Percentiles rank a stretch among this genome's conserved stretches.
These are phyloP conservation scores for Colletotrichum navitas DNA, from an alignment of 2,329 filamentous ascomycete species.

Conservation along the genomic window DNA sequence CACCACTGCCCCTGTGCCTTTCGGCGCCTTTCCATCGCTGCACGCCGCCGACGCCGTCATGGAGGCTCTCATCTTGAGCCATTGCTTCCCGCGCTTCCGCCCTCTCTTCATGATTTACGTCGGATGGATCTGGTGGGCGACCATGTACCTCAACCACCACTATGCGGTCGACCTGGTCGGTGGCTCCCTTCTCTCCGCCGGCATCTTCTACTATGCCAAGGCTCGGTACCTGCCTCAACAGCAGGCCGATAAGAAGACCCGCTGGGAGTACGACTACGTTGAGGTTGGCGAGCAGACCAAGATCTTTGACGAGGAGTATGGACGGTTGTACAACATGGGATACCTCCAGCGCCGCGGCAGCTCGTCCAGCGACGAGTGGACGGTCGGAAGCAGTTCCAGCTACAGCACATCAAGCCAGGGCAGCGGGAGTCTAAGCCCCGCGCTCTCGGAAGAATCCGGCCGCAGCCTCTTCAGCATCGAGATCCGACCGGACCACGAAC, in stretches of 20 bases:
- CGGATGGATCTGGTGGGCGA: conserved; percentile 97
- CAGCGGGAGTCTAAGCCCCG: conserved; percentile 59
- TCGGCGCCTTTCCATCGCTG: conserved; percentile 93
- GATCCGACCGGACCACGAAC: conserved; percentile 55
- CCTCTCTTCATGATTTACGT: conserved; percentile 86
- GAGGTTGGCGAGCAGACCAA: conserved; percentile 78
- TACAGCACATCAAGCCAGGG: conserved; percentile 60
- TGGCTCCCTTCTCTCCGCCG: conserved; percentile 82
- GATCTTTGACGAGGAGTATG: conserved; percentile 60
- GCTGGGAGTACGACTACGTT: conserved; percentile 96
- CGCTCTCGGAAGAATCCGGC: conserved; percentile 57
- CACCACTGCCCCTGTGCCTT: conserved; percentile 89
- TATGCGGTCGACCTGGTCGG: conserved; percentile 94
- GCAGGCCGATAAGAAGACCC: conserved; percentile 85
- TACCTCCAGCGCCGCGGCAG: conserved; percentile 58
- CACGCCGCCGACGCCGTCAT: conserved; percentile 91
- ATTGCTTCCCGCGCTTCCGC: conserved; percentile 87
- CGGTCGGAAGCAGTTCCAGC: conserved; percentile 84
- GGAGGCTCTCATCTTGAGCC: conserved; percentile 92
- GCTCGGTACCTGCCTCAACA: conserved; percentile 84
- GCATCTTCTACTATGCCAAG: conserved; percentile 86
- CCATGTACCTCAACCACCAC: conserved; percentile 98
- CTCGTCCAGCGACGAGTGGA: conserved; percentile 87
- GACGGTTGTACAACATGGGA: conserved; percentile 61
- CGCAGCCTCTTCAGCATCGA: conserved; percentile 48